Conservation (phyloP, 2,329 filamentous ascomycete genomes). For the Fusarium buharicum region DNA sequence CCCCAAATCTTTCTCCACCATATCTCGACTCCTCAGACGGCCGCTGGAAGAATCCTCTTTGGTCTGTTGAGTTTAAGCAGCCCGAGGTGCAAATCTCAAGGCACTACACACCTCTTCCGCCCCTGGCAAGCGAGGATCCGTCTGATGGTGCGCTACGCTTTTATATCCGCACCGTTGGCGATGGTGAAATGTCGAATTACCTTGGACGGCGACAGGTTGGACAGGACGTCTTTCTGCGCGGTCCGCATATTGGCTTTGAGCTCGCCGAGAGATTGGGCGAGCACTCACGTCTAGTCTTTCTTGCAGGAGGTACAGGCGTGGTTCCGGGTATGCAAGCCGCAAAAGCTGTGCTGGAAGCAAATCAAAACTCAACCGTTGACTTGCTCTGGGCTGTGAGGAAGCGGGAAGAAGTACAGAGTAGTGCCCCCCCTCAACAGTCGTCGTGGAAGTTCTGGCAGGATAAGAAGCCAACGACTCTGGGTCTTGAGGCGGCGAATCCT, state of each 20-base stretch:
- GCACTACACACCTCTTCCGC: constrained; percentile 89
- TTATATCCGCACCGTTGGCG: constrained; percentile 79
- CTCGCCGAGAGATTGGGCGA: constrained; percentile 50
- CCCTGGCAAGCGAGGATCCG: constrained; percentile 47
- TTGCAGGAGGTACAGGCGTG: constrained; percentile 93
- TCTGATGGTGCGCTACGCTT: constrained; percentile 69
- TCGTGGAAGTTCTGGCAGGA: constrained; percentile 44
- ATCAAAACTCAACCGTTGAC: constrained; percentile 58
- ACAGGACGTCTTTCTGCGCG: constrained; percentile 77
- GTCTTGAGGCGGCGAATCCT: constrained; percentile 38
- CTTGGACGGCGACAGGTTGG: constrained; percentile 72
- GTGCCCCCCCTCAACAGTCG: constrained; percentile 21
- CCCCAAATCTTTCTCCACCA: constrained; percentile 43
- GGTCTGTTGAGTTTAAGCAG: constrained; percentile 94
- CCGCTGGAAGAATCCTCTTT: constrained; percentile 68
- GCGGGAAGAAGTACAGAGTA: constrained; percentile 62
- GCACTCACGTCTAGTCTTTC: constrained; percentile 71
- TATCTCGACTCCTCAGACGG: constrained; percentile 39
- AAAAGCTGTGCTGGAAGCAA: constrained; percentile 64
- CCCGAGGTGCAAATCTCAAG: constrained; percentile 92
- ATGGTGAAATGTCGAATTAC: constrained; percentile 88
- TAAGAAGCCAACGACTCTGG: constrained; percentile 36
- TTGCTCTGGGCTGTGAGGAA: constrained; percentile 84
- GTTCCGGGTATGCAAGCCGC: constrained; percentile 88
- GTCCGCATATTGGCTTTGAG: constrained; percentile 77